Evolutionary conservation across 2,329 filamentous ascomycete species (phyloP).

Genomic region (Alternaria sp.): DNA sequence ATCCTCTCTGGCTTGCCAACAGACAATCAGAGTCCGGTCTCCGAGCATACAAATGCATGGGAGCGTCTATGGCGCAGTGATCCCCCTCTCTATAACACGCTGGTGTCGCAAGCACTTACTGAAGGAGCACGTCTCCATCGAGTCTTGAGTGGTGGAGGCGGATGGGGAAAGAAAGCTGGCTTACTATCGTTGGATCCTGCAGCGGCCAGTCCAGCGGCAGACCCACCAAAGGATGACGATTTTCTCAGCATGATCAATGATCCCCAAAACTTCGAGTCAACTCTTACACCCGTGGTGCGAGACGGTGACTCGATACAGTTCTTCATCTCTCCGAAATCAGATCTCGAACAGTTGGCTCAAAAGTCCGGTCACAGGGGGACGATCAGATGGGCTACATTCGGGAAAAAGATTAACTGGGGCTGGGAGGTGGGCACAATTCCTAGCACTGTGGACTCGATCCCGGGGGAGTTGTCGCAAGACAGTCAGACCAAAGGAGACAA

Average conservation of each 20-base stretch:
- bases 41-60: slow-evolving; percentile 11
- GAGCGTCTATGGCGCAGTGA: slow-evolving; percentile 29
- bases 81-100: slow-evolving; percentile 27
- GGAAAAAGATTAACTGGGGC: slow-evolving; percentile 14
- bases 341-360: not conserved
- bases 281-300: slow-evolving; percentile 63
- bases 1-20: slow-evolving; percentile 8
- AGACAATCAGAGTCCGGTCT: not conserved
- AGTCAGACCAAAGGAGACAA: not conserved
- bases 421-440: slow-evolving; percentile 53
- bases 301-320: slow-evolving; percentile 66
- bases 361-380: not conserved
- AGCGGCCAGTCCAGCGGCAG: slow-evolving; percentile 10
- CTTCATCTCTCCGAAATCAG: slow-evolving; percentile 32
- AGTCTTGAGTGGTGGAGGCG: slow-evolving; percentile 78
- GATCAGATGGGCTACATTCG: not conserved
- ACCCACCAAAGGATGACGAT: slow-evolving; percentile 1
- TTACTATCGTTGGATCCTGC: slow-evolving; percentile 76
- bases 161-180: slow-evolving; percentile 82
- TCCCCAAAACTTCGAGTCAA: slow-evolving; percentile 42
- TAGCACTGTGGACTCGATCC: slow-evolving; percentile 52
- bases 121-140: slow-evolving; percentile 53
- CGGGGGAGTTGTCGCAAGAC: slow-evolving; percentile 29
- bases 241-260: slow-evolving; percentile 16
- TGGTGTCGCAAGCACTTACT: slow-evolving; percentile 27